Evolutionary conservation across 2,329 filamentous ascomycete genomes (phyloP).

Genomic region (Ophiostoma novo-ulmi): DNA sequence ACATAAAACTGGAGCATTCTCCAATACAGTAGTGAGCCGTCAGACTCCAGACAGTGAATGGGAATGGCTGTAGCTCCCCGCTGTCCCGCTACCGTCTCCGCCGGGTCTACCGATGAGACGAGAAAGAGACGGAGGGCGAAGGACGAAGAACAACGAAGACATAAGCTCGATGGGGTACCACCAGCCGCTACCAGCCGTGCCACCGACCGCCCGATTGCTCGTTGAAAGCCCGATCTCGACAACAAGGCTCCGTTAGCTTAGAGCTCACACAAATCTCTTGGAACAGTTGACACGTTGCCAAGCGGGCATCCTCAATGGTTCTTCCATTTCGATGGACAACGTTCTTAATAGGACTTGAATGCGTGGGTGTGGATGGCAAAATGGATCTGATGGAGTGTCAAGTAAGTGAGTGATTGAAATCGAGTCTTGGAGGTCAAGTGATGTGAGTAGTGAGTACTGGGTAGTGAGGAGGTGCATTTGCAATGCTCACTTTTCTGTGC

Average conservation of each 20-base stretch:
- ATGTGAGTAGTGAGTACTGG: neutral
- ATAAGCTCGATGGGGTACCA: no score
- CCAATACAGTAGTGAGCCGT: no score
- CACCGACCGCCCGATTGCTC: neutral
- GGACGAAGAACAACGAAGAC: neutral
- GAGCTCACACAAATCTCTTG: neutral
- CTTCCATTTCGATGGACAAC: neutral
- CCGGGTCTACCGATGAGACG: neutral
- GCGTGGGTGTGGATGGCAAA: neutral
- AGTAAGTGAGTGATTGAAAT: no score
- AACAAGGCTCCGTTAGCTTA: neutral
- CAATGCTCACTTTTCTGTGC: neutral
- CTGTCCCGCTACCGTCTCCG: neutral
- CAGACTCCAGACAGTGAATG: no score
- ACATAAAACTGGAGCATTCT: neutral
- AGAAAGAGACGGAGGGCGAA: no score
- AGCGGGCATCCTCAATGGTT: constrained; percentile 3
- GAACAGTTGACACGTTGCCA: neutral
- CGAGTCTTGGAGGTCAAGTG: neutral
- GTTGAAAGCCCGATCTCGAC: neutral
- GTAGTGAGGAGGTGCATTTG: neutral
- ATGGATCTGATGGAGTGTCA: no score
- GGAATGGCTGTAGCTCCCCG: neutral
- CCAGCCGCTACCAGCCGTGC: neutral
- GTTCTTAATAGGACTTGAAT: neutral